These are phyloP conservation scores for Hypholoma fasciculare DNA, from an alignment of 768 basidiomycete genomes.

Conservation along the genomic window DNA sequence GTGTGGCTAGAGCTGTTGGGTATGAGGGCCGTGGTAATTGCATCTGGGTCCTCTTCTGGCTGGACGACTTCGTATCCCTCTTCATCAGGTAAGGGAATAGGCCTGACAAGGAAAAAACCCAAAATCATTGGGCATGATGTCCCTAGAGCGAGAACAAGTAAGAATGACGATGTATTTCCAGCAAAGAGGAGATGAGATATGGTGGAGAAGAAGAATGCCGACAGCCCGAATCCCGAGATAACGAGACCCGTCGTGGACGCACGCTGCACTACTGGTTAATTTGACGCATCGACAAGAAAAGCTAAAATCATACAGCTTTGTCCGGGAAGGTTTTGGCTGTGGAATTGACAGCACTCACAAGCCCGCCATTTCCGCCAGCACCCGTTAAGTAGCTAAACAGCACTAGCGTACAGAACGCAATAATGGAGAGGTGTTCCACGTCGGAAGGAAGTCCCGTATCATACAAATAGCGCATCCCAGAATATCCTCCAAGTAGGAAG, in stretches of 20 bases:
- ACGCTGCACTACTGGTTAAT: slow-evolving; percentile 43
- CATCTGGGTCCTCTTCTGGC: slow-evolving; percentile 15
- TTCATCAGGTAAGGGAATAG: slow-evolving; percentile 56
- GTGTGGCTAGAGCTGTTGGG: slow-evolving; percentile 16
- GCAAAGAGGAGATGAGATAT: slow-evolving; percentile 72
- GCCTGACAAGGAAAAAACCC: slow-evolving; percentile 73
- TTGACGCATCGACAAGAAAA: background rate
- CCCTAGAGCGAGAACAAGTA: slow-evolving; percentile 75
- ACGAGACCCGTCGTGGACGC: slow-evolving; percentile 78
- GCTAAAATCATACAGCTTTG: slow-evolving; percentile 46
- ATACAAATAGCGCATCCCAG: slow-evolving; percentile 70
- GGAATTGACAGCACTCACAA: slow-evolving; percentile 71
- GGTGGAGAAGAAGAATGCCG: slow-evolving; percentile 86
- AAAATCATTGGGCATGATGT: slow-evolving; percentile 78
- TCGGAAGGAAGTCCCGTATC: slow-evolving; percentile 46
- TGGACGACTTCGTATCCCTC: slow-evolving; percentile 23
- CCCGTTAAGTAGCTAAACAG: slow-evolving; percentile 74
- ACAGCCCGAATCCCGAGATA: slow-evolving; percentile 86
- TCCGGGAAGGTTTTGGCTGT: slow-evolving; percentile 85
- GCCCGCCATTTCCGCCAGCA: slow-evolving; percentile 71
- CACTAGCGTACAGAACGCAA: slow-evolving; percentile 52
- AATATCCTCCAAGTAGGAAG: slow-evolving; percentile 69
- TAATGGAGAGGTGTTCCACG: slow-evolving; percentile 34
- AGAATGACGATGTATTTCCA: slow-evolving; percentile 75
- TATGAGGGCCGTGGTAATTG: slow-evolving; percentile 11